Evolutionary conservation across 2,329 filamentous ascomycete species (phyloP), one percentile per base, ranked within the genome.

Genomic region (Cytospora chrysosperma): DNA sequence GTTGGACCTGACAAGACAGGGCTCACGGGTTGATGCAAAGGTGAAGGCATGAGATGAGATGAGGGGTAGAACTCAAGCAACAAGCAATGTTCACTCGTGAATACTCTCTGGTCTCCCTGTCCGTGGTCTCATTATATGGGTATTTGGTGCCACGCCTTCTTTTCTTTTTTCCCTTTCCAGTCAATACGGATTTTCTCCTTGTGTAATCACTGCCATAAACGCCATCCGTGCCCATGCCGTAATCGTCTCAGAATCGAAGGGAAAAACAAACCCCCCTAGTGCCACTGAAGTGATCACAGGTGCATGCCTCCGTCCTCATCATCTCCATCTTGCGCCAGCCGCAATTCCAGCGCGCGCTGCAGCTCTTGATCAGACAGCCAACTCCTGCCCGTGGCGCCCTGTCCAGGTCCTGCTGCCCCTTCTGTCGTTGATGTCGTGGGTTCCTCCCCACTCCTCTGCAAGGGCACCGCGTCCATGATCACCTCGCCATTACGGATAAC

Each of bases 271-370:
- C 5, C 12, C 19, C 34, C 4, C 17, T 8, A 32, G 21, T 19
- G 5, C 17, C 26, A 15, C 10, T 19, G n/a, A 13, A 43, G 21
- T n/a, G 8, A 19, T 79, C 72, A 90, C 53, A 90, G 74, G 75
- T 90, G 86, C 78, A 90, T 78, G 1, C 88, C 87, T 24, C 81
- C 83, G 4, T 86, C 82, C 8, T 78, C 81, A 2, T 79, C 79
- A 5, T 74, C 74, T 15, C 71, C 77, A 27, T 81, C 70, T 8
- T 75, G 70, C 54, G 79, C 77, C 75, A 89, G 77, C 59, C 82
- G 82, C 68, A 82, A 82, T 69, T 85, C 81, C 64, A 89, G 70
- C 57, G 79, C 79, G 65, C 79, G 75, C 62, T 84, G 77, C 60
- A 90, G 75, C 72, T 89, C 81, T 67, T 88, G 85, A 65, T 88